phyloP scores from a whole-genome alignment of 352 stramenopile species.

The Phytophthora pluvialis region DNA sequence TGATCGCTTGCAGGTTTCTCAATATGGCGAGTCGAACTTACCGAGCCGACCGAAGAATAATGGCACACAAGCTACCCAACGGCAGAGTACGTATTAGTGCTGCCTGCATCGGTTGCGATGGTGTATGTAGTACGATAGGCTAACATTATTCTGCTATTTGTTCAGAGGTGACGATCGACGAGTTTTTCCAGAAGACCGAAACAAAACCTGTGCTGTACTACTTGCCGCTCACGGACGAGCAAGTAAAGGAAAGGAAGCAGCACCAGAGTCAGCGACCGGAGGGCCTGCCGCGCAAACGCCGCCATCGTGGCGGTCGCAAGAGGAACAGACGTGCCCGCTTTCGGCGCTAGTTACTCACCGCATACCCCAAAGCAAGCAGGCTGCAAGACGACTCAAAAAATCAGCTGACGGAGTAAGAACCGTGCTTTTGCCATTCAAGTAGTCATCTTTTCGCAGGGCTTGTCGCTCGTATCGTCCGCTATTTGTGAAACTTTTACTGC shows the following conservation, averaged over 20 bases:
- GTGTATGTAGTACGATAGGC: not conserved
- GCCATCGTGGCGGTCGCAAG: conserved; percentile 43
- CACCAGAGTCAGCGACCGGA: conserved; percentile 27
- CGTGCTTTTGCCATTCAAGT: conserved; percentile 30
- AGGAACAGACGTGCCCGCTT: conserved; percentile 38
- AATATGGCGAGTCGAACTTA: conserved; percentile 32
- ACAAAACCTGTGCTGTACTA: conserved; percentile 86
- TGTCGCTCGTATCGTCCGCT: conserved; percentile 13
- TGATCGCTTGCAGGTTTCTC: conserved; percentile 32
- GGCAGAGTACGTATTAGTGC: conserved; percentile 26
- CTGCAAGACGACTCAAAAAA: conserved; percentile 4
- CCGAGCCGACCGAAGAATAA: conserved; percentile 31
- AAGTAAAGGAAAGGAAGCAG: conserved; percentile 57
- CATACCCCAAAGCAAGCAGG: conserved; percentile 3
- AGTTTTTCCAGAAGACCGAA: conserved; percentile 81
- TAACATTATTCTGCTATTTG: conserved; percentile 15
- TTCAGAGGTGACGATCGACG: conserved; percentile 60
- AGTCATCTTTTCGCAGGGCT: conserved; percentile 23
- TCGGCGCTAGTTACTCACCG: conserved; percentile 29
- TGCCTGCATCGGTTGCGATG: not conserved
- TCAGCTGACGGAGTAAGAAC: conserved; percentile 14
- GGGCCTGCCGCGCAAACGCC: conserved; percentile 33
- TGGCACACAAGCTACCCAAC: conserved; percentile 20
- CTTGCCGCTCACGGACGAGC: conserved; percentile 73
- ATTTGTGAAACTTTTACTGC: conserved; percentile 25